Conservation (phyloP, 768 basidiomycete genomes). For the Daedaleopsis sinensis region DNA sequence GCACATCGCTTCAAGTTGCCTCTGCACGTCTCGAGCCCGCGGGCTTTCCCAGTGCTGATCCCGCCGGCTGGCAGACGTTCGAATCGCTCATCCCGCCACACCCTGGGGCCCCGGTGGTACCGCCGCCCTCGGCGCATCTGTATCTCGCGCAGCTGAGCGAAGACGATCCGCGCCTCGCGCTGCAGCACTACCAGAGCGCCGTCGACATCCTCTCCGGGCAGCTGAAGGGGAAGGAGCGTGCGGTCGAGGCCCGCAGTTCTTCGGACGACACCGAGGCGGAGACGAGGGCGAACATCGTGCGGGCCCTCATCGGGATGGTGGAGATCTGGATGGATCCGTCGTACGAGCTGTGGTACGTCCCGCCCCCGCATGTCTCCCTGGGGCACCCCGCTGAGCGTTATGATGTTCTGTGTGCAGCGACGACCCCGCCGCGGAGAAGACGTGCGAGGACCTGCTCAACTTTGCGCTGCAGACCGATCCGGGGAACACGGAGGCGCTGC, state of each 20-base stretch:
- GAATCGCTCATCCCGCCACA: constrained; percentile 59
- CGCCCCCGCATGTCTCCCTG: neutral
- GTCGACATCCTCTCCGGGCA: constrained; percentile 68
- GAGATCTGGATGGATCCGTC: constrained; percentile 96
- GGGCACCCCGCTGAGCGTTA: neutral
- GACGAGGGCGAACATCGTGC: constrained; percentile 67
- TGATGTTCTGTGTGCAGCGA: constrained; percentile 48
- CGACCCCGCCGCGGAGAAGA: constrained; percentile 79
- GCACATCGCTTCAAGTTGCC: neutral
- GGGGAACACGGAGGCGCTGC: constrained; percentile 76
- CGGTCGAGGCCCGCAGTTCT: constrained; percentile 37
- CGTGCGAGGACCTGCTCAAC: constrained; percentile 75
- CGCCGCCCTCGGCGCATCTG: constrained; percentile 78
- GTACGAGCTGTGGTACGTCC: constrained; percentile 79
- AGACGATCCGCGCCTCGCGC: constrained; percentile 70
- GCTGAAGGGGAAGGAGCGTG: constrained; percentile 75
- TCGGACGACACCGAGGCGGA: constrained; percentile 55
- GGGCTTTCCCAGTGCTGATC: neutral
- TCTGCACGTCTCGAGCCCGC: neutral
- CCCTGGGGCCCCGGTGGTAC: constrained; percentile 56
- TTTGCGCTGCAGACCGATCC: constrained; percentile 77
- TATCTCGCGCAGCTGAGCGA: constrained; percentile 89
- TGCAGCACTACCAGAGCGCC: constrained; percentile 81
- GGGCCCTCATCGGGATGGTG: constrained; percentile 85
- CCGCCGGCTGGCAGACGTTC: constrained; percentile 55